Evolutionary conservation across 1,139 yeast species (phyloP), one percentile per base, ranked within the genome.

Genomic region (Suhomyces kunorum): DNA sequence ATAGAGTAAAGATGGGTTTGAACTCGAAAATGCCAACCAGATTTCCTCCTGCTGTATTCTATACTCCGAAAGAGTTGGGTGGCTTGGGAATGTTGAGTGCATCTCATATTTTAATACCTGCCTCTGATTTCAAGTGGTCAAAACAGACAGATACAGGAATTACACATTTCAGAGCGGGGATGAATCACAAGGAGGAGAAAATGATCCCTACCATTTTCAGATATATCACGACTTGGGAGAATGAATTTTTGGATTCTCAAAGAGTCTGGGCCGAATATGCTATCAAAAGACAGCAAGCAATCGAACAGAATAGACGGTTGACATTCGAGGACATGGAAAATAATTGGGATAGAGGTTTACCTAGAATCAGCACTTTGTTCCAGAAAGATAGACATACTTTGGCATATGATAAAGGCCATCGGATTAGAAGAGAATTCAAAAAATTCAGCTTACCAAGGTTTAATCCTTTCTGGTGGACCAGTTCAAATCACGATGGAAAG

Each of bases 261-360:
- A 73, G 97, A 46, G 98, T 92, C 1, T 94, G 99, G 99, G 90
- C 96, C 0, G 98, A 92, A 50, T 94, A 90, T 65, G 94, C 96
- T 0, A 79, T 86, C 48, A 89, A 88, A 57, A 76, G 98, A 36
- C 85, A 80, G 50, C 96, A 88, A 55, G 98, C 98, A 0, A 68
- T 80, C 29, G 88, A 85, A 52, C 90, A 87, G 53, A 87, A 88
- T 53, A 80, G 96, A 31, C 77, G 97, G 29, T 66, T 94, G 36
- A 87, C 96, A 0, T 83, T 87, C 53, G 99, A 94, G 59, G 98
- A 94, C 56, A 73, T 94, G 63, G 98, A 92, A 63, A 88, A 81
- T 25, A 82, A 83, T 44, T 92, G 98, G 98, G 96, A 94, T 55
- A 73, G 98, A 56, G 99, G 99, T 55, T 72, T 94, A 47, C 99